phyloP scores from a whole-genome alignment of 768 basidiomycete genomes.

The Leccinum pellstonianum region DNA sequence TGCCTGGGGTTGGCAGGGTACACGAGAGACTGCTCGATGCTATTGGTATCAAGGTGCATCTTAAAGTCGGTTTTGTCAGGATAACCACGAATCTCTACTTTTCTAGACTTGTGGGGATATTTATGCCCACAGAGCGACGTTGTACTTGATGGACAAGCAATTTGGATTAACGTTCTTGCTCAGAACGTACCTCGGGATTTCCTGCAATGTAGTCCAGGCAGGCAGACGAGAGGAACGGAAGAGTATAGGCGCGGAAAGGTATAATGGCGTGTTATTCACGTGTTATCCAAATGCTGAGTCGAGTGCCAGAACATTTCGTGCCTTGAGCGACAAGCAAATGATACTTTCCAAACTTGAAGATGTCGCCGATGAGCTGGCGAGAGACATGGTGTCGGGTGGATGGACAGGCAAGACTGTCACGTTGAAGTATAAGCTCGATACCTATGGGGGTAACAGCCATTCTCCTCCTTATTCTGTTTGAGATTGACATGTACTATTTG shows the following conservation, averaged over 20 bases:
- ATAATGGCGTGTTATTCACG: background rate
- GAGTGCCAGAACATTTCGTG: slow-evolving; percentile 65
- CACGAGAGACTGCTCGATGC: slow-evolving; percentile 85
- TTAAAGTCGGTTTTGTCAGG: background rate
- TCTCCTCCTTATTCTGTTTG: background rate
- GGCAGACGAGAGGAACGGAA: slow-evolving; percentile 79
- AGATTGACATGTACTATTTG: slow-evolving; percentile 9
- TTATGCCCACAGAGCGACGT: slow-evolving; percentile 63
- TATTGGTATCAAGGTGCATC: slow-evolving; percentile 70
- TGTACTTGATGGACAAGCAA: slow-evolving; percentile 85
- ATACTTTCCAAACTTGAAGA: slow-evolving; percentile 78
- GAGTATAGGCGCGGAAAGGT: slow-evolving; percentile 92
- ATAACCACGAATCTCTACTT: background rate
- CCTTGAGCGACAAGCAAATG: slow-evolving; percentile 59
- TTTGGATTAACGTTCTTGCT: slow-evolving; percentile 78
- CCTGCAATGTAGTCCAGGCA: slow-evolving; percentile 78
- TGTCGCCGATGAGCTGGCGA: slow-evolving; percentile 76
- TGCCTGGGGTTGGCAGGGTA: slow-evolving; percentile 90
- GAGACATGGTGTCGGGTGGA: slow-evolving; percentile 73
- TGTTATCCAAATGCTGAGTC: background rate
- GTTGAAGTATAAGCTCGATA: slow-evolving; percentile 90
- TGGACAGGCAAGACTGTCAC: slow-evolving; percentile 91
- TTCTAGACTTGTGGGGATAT: slow-evolving; percentile 88
- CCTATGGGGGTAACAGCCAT: slow-evolving; percentile 63
- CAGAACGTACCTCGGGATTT: slow-evolving; percentile 80